A percentile compares a stretch with the other conserved stretches of the same genome.
These are phyloP conservation scores for Bolboschoenus planiculmis DNA, from an alignment of 176 grass and related monocot species.

Conservation along the genomic window DNA sequence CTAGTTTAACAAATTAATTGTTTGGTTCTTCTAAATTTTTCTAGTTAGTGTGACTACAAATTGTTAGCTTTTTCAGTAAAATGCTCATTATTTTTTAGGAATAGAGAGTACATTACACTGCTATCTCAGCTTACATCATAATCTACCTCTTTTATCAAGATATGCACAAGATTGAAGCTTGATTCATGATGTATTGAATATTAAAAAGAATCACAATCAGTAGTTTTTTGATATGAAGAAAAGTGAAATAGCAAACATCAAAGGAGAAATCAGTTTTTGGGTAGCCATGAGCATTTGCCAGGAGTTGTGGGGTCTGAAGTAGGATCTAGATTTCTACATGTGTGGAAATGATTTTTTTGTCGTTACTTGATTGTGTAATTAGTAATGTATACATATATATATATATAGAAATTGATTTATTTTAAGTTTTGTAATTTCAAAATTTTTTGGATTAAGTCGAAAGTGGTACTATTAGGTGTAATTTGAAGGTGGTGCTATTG, in stretches of 20 bases:
- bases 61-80: neutral
- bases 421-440: no score
- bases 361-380: neutral
- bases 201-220: neutral
- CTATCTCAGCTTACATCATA: neutral
- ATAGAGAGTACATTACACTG: neutral
- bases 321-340: neutral
- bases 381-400: no score
- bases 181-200: neutral
- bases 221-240: neutral
- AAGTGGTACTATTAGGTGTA: no score
- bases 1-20: neutral
- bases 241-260: neutral
- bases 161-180: neutral
- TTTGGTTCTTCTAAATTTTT: neutral
- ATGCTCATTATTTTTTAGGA: neutral
- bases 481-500: no score
- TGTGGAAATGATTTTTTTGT: neutral
- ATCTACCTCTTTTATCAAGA: neutral
- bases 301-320: neutral
- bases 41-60: neutral
- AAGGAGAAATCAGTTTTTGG: neutral
- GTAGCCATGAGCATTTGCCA: neutral
- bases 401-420: no score
- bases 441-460: no score